Conservation (phyloP, 495 filamentous ascomycete genomes). For the Penicillium waksmanii region DNA sequence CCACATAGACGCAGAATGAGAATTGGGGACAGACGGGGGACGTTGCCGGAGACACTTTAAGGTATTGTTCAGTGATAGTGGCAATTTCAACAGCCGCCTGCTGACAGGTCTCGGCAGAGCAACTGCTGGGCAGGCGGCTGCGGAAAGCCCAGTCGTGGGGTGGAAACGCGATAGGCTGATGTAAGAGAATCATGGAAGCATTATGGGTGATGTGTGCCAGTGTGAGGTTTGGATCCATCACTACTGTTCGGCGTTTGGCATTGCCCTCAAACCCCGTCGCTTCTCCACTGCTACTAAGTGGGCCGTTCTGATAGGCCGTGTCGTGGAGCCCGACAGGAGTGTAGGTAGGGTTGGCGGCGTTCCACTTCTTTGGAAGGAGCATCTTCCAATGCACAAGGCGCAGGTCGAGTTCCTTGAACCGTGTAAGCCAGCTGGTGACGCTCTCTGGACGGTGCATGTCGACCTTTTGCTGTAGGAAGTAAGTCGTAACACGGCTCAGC, state of each 20-base stretch:
- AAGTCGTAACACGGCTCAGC: conserved; percentile 40
- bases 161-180: conserved; percentile 50
- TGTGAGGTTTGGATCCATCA: conserved; percentile 1
- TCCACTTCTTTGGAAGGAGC: conserved; percentile 43
- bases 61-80: conserved; percentile 10
- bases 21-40: conserved; percentile 11
- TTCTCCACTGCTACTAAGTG: background rate
- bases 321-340: background rate
- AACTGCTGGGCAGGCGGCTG: conserved; percentile 36
- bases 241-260: conserved; percentile 7
- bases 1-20: conserved; percentile 26
- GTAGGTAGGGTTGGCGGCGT: conserved; percentile 15
- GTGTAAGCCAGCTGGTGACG: conserved; percentile 38
- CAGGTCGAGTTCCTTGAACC: conserved; percentile 45
- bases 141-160: conserved; percentile 27
- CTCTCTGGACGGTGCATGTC: conserved; percentile 32
- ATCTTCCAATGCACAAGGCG: conserved; percentile 44
- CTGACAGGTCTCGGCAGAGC: conserved; percentile 26
- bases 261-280: conserved; percentile 2
- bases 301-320: too few species aligned
- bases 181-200: conserved; percentile 46
- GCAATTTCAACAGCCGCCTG: conserved; percentile 11
- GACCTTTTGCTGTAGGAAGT: conserved; percentile 41
- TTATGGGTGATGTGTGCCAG: conserved; percentile 46
- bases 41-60: conserved; percentile 7